Base-by-base conservation (phyloP, 306 rosid species). In the Inga laurina region DNA sequence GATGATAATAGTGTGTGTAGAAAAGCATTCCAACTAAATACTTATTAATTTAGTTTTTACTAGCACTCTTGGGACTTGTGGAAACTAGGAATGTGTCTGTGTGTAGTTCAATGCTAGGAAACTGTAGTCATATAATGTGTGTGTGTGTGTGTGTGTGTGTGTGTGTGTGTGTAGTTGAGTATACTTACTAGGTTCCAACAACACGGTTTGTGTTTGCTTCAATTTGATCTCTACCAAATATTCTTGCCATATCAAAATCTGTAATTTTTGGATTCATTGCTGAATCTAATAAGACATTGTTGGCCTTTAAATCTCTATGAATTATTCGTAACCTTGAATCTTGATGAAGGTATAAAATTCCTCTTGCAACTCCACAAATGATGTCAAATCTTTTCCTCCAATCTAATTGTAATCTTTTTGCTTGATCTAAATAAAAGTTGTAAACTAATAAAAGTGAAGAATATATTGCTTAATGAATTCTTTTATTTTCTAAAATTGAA, bases 171-270 rank as follows among this genome's bases (percentile, higher is more conserved):
- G 12, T 48, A 48, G 52, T 48, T 0, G n/a, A 70, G 75, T 46
- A 76, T 27, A 27, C 92, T 89, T 90, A 90, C 97, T 89, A 92
- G 43, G 94, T 92, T 56, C 97, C 93, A 41, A 91, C 92, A 1
- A 89, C 87, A 2, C 90, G 67, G 8, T 61, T 61, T 61, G 67
- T 61, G 14, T 4, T 61, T 61, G 67, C 67, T 24, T 61, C 67
- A 61, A 11, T 61, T 61, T 61, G 67, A 7, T 61, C 67, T 24
- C 7, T 16, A 24, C 34, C 67, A 61, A 61, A 61, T 61, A 61
- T 61, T 61, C 34, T 10, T 22, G 67, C 35, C 35, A 22, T 61
- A 0, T 16, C 35, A 10, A 24, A 61, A 61, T 61, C 67, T 0
- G 67, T 7, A 61, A 61, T 61, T 61, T 61, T 61, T 9, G 67